Base-by-base conservation (phyloP, 495 filamentous ascomycete genomes). In the Schizothecium vesticola region DNA sequence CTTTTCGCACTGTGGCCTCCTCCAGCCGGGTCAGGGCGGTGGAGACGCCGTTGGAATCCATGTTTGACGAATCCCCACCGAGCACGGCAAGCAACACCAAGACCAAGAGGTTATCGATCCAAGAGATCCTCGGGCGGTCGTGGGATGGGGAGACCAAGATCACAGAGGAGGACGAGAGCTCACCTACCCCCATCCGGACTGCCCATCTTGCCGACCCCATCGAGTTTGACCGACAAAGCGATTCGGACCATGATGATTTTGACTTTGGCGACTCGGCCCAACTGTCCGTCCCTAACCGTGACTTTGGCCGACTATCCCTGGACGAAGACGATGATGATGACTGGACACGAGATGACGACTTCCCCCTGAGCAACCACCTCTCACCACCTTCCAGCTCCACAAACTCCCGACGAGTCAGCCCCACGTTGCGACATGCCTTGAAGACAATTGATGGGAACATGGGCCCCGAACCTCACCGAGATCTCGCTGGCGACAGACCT, bases 61-160 rank as follows among this genome's bases (percentile, higher is more conserved):
- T 97, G 80, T 97, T 97, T 80, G 88, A 96, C 77, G 88, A 92
- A 64, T 88, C 88, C 19, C 87, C 86, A 29, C 85, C 89, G 12
- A 78, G 79, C 61, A 81, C 80, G 7, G 74, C 83, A 6, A 77
- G 82, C 57, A 78, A 85, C 69, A 81, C 72, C 36, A 87, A 86
- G 70, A 81, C 85, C 55, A 90, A 87, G 76, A 75, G 88, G 55
- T 73, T 85, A 51, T 86, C 86, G 11, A 82, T 91, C 25, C 84
- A 87, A 59, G 82, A 83, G 64, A 83, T 85, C 31, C 61, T 85
- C 8, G 82, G 82, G 2, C 76, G 73, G 1, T 77, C 81, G 12
- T 82, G 79, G 72, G 82, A 86, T 61, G 80, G 76, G 6, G 81
- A 85, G 33, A 85, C 82, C 23, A 83, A 82, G 72, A 90, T 88